These are phyloP conservation scores for Haplosporangium sp. DNA, from an alignment of 371 early-diverging fungal genomes.

Conservation along the genomic window DNA sequence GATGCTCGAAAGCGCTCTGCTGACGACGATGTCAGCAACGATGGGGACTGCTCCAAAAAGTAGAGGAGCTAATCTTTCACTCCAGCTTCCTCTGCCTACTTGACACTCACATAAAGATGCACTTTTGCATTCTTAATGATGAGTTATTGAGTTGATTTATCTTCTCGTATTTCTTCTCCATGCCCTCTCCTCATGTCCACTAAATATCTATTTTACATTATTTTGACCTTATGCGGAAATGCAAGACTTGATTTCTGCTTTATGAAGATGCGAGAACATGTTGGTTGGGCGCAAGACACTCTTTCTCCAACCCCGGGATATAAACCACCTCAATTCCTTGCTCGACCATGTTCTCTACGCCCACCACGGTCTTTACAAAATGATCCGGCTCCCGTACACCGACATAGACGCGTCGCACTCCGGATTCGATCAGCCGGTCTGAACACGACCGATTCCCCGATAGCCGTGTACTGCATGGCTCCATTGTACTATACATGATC, in stretches of 20 bases:
- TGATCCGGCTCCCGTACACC: slow-evolving; percentile 90
- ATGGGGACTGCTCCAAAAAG: slow-evolving; percentile 26
- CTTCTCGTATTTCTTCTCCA: too few species aligned
- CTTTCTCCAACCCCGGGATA: slow-evolving; percentile 75
- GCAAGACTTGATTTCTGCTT: too few species aligned
- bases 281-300: slow-evolving; percentile 77
- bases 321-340: slow-evolving; percentile 74
- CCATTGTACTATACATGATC: slow-evolving; percentile 93
- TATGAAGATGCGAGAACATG: slow-evolving; percentile 61
- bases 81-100: too few species aligned
- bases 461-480: slow-evolving; percentile 84
- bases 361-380: slow-evolving; percentile 79
- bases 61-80: slow-evolving; percentile 14
- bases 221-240: too few species aligned
- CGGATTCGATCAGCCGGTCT: slow-evolving; percentile 73
- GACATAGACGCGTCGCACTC: slow-evolving; percentile 82
- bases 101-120: too few species aligned
- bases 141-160: too few species aligned
- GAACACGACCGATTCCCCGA: slow-evolving; percentile 83
- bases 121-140: too few species aligned
- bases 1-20: slow-evolving; percentile 24
- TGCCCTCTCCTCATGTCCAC: too few species aligned
- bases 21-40: slow-evolving; percentile 21
- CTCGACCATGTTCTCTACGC: slow-evolving; percentile 66
- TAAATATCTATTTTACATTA: too few species aligned